phyloP scores from a whole-genome alignment of 768 basidiomycete species.

The Agaricus blazei region DNA sequence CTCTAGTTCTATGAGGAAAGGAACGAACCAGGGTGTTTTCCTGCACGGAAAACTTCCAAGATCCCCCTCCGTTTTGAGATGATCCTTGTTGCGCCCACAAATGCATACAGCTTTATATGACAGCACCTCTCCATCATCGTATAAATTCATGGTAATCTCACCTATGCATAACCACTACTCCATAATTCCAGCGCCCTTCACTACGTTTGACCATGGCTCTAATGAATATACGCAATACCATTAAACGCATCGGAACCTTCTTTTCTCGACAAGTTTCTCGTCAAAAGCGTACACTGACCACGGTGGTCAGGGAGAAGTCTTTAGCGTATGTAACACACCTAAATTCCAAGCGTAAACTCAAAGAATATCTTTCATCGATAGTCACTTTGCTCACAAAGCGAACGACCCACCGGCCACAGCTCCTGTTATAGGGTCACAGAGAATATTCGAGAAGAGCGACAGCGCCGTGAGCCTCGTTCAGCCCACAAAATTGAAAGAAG shows the following conservation, averaged over 20 bases:
- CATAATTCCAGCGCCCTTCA: not conserved
- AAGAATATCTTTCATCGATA: not conserved
- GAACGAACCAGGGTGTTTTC: not conserved
- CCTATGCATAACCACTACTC: not conserved
- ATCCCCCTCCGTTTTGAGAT: not conserved
- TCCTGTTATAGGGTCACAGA: not conserved
- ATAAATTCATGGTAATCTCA: not conserved
- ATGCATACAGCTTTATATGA: conserved; percentile 4
- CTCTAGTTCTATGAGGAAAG: not conserved
- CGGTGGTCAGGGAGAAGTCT: too few species aligned
- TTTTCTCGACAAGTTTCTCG: too few species aligned
- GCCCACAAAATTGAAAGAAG: not conserved
- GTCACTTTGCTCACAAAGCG: not conserved
- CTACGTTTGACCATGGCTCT: not conserved
- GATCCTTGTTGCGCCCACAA: conserved; percentile 2
- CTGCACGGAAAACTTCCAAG: not conserved
- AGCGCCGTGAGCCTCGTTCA: not conserved
- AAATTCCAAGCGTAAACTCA: not conserved
- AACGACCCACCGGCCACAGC: not conserved
- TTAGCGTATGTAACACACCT: not conserved
- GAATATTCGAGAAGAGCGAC: not conserved
- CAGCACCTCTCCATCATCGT: not conserved
- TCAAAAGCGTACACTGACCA: too few species aligned
- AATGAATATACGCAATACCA: not conserved
- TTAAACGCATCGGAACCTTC: too few species aligned